phyloP scores from a whole-genome alignment of 2,329 filamentous ascomycete genomes.

The Penicillium decumbens region DNA sequence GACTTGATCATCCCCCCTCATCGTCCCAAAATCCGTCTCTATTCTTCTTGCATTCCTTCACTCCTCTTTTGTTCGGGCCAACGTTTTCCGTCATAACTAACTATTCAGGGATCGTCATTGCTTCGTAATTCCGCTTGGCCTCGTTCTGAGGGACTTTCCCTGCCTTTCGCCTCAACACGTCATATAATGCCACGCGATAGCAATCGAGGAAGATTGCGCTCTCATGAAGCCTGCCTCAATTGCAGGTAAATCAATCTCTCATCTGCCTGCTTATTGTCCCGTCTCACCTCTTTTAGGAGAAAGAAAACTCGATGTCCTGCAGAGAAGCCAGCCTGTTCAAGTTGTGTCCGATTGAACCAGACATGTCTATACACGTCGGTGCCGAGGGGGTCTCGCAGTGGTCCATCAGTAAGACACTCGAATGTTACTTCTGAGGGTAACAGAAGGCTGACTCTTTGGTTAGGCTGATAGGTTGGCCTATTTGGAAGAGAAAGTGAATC shows the following conservation, averaged over 20 bases:
- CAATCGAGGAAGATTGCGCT: slow-evolving; percentile 31
- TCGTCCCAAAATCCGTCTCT: not conserved
- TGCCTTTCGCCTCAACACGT: slow-evolving; percentile 1
- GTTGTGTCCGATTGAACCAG: slow-evolving; percentile 49
- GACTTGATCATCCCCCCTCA: slow-evolving; percentile 1
- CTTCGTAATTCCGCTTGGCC: not conserved
- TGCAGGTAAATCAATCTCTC: slow-evolving; percentile 42
- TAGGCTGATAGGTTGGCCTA: slow-evolving; percentile 51
- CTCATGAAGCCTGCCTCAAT: slow-evolving; percentile 40
- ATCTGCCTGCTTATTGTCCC: not conserved
- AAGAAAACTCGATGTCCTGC: slow-evolving; percentile 53
- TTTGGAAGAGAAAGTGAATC: slow-evolving; percentile 51
- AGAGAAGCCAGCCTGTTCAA: slow-evolving; percentile 51
- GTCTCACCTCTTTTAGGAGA: slow-evolving; percentile 31
- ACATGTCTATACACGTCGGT: slow-evolving; percentile 45
- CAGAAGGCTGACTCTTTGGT: slow-evolving; percentile 2
- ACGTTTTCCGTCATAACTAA: not conserved
- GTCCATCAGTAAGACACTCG: slow-evolving; percentile 41
- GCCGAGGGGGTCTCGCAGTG: slow-evolving; percentile 36
- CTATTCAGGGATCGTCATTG: not conserved
- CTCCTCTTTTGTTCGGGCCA: not conserved
- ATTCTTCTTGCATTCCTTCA: not conserved
- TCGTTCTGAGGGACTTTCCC: not conserved
- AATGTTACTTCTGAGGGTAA: too few species aligned
- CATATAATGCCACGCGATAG: slow-evolving; percentile 29